Evolutionary conservation across 768 basidiomycete species (phyloP).

Genomic region (Pisolithus sp.): DNA sequence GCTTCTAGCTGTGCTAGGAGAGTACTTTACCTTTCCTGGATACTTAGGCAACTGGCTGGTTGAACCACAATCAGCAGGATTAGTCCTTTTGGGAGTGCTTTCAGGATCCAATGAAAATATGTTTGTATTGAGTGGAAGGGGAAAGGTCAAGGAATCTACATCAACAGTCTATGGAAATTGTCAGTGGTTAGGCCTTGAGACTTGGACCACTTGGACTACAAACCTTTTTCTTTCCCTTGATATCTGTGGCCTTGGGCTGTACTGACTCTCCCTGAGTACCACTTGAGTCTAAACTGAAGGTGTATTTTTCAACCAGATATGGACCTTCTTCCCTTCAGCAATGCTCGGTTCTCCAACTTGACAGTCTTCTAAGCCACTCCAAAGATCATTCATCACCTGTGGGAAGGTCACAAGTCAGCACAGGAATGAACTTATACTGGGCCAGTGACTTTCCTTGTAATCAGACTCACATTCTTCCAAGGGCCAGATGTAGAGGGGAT

Average conservation of each 20-base stretch:
- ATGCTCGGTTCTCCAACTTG: no score
- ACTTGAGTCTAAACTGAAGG: no score
- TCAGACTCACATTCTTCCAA: no score
- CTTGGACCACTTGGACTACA: neutral
- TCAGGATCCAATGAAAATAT: neutral
- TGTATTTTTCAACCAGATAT: no score
- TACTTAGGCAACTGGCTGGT: neutral
- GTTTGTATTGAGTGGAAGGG: neutral
- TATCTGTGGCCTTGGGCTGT: neutral
- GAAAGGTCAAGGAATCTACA: neutral
- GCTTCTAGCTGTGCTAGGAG: neutral
- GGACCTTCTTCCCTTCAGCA: no score
- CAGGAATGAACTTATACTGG: no score
- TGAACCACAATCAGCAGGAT: neutral
- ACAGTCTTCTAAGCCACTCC: no score
- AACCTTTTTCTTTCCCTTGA: neutral
- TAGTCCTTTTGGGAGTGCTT: neutral
- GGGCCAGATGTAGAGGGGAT: no score
- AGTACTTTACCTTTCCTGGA: neutral
- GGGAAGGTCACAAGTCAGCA: no score
- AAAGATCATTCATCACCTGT: no score
- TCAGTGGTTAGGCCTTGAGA: neutral
- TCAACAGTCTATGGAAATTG: neutral
- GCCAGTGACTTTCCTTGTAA: no score
- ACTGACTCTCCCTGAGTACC: no score